Evolutionary conservation across 2,329 filamentous ascomycete genomes (phyloP).

Genomic region (Diaporthe sp.): DNA sequence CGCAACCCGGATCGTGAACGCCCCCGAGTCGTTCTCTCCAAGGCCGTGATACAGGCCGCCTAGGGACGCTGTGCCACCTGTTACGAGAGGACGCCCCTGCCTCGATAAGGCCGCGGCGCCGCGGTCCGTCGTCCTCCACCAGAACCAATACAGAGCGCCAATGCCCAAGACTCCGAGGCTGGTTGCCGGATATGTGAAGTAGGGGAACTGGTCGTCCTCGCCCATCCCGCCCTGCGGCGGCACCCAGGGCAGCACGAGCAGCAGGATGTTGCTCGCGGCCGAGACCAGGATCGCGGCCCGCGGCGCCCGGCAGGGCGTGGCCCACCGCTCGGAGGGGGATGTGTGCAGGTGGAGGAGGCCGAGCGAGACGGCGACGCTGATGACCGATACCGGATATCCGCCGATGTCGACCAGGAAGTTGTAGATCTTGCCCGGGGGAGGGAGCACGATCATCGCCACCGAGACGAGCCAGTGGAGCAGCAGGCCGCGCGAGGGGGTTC

Average conservation of each 20-base stretch:
- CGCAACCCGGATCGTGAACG: conserved; percentile 1
- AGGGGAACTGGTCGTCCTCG: conserved; percentile 50
- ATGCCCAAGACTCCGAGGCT: conserved; percentile 51
- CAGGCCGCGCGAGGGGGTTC: conserved; percentile 52
- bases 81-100: not conserved
- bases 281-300: conserved; percentile 50
- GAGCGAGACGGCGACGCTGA: conserved; percentile 51
- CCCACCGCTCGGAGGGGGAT: conserved; percentile 48
- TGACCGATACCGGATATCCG: conserved; percentile 54
- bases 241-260: conserved; percentile 55
- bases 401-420: conserved; percentile 56
- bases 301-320: conserved; percentile 50
- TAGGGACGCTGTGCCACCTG: no score
- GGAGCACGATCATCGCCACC: conserved; percentile 66
- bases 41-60: not conserved
- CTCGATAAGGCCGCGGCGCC: not conserved
- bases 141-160: conserved; percentile 54
- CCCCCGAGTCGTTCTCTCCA: not conserved
- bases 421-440: conserved; percentile 59
- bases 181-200: conserved; percentile 54
- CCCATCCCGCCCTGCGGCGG: conserved; percentile 47
- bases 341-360: conserved; percentile 53
- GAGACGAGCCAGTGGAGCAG: conserved; percentile 74
- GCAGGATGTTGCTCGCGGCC: conserved; percentile 50
- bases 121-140: conserved; percentile 48